Base-by-base conservation (phyloP, 2,329 filamentous ascomycete genomes). In the Decorospora gaudefroyi region DNA sequence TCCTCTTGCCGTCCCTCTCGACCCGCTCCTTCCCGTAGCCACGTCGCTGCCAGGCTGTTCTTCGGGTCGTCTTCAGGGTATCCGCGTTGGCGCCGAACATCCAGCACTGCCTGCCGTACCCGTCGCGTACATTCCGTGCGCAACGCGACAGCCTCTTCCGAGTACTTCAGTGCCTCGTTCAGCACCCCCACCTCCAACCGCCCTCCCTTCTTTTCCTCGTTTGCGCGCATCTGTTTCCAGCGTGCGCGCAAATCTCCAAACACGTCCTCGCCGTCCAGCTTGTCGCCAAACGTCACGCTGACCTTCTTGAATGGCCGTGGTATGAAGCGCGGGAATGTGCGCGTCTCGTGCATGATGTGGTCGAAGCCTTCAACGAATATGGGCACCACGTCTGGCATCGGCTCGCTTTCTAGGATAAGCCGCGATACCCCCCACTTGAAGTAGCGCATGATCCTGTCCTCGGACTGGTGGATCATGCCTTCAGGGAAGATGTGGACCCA, bases 401-500 rank as follows among this genome's bases (percentile, higher is more conserved):
- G 89, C 34, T 92, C 87, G 32, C 86, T 83, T 71, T 99, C 93
- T 32, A 99, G 82, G 45, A 99, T 93, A 45, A 97, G 78, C 2
- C 93, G 83, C 5, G 92, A 90, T 1, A 97, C 79, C 1, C 93
- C 93, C 93, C 93, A 99, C 75, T 96, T 96, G 81, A 97, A 97
- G 74, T 99, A 99, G 19, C 93, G 87, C 78, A 97, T 85, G 6
- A 85, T 83, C 59, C 84, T 83, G 28, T 84, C 76, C 1, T 86
- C 81, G 55, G 90, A 85, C 73, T 99, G 93, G 71, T 97, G 91
- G 31, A 96, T 90, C 70, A 88, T 90, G 33, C 90, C 93, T 72
- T 99, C 93, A 9, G 93, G 93, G 70, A 97, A 97, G 41, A 97
- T 86, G 70, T 99, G 93, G 3, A 99, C 77, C 93, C 93, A 99